These are phyloP conservation scores for Collybia sp. DNA, from an alignment of 768 basidiomycete species.

Conservation along the genomic window DNA sequence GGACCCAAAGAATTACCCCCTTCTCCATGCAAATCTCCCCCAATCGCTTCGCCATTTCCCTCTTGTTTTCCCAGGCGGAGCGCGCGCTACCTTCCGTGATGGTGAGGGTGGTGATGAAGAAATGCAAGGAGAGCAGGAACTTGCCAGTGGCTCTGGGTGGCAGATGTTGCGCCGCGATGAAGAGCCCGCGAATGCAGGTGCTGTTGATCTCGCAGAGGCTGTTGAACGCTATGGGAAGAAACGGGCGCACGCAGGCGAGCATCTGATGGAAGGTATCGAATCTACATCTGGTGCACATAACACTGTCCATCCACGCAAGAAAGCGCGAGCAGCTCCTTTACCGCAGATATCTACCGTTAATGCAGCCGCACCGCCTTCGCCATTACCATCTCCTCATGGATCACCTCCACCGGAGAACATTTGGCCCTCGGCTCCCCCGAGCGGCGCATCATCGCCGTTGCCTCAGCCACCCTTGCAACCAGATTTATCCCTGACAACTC, in stretches of 20 bases:
- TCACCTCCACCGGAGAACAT: slow-evolving; percentile 73
- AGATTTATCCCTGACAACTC: slow-evolving; percentile 75
- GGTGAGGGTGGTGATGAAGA: slow-evolving; percentile 59
- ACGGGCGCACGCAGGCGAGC: slow-evolving; percentile 59
- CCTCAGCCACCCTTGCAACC: slow-evolving; percentile 74
- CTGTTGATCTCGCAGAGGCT: slow-evolving; percentile 71
- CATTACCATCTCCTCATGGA: slow-evolving; percentile 80
- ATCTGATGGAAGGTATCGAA: slow-evolving; percentile 48
- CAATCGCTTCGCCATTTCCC: slow-evolving; percentile 69
- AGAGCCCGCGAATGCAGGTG: slow-evolving; percentile 37
- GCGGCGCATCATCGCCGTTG: slow-evolving; percentile 67
- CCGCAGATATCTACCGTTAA: slow-evolving; percentile 62
- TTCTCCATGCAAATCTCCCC: slow-evolving; percentile 73
- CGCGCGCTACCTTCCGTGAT: slow-evolving; percentile 76
- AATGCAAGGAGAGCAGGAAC: slow-evolving; percentile 69
- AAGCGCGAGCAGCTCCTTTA: slow-evolving; percentile 57
- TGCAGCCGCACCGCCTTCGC: slow-evolving; percentile 77
- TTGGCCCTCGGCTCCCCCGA: slow-evolving; percentile 82
- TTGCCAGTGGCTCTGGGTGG: slow-evolving; percentile 68
- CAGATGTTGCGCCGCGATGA: slow-evolving; percentile 69
- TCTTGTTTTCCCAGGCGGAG: slow-evolving; percentile 75
- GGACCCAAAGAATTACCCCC: slow-evolving; percentile 76
- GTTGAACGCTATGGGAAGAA: slow-evolving; percentile 88
- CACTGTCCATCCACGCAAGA: slow-evolving; percentile 69
- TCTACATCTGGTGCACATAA: slow-evolving; percentile 31